Conservation (phyloP, 805 yeast genomes). For the Metschnikowia lachancei region DNA sequence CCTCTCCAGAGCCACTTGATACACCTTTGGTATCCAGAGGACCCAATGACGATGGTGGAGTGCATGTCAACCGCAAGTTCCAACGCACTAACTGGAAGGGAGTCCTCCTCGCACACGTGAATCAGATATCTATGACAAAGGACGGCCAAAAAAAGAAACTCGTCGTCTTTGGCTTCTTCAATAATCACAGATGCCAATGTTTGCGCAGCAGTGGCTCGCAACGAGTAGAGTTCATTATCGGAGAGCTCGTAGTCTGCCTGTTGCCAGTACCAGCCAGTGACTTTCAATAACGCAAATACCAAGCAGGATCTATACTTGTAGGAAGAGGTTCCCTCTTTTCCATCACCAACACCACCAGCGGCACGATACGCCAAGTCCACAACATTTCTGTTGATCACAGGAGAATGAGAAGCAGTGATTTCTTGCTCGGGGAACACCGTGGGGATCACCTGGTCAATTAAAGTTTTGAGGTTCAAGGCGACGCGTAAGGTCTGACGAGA, state of each 20-base stretch:
- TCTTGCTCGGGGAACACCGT: slow-evolving; percentile 51
- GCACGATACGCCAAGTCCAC: slow-evolving; percentile 63
- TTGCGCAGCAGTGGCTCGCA: slow-evolving; percentile 71
- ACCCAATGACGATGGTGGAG: slow-evolving; percentile 69
- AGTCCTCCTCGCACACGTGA: slow-evolving; percentile 58
- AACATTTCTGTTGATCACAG: slow-evolving; percentile 57
- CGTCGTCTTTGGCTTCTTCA: slow-evolving; percentile 57
- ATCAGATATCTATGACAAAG: slow-evolving; percentile 73
- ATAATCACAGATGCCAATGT: slow-evolving; percentile 67
- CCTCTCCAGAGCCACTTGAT: slow-evolving; percentile 92
- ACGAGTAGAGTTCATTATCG: slow-evolving; percentile 59
- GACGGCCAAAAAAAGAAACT: slow-evolving; percentile 68
- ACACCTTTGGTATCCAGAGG: slow-evolving; percentile 82
- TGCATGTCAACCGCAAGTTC: slow-evolving; percentile 88
- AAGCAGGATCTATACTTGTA: slow-evolving; percentile 65
- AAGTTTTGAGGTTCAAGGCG: slow-evolving; percentile 66
- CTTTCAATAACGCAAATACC: slow-evolving; percentile 68
- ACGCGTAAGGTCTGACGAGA: slow-evolving; percentile 68
- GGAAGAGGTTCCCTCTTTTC: slow-evolving; percentile 50
- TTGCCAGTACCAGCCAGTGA: slow-evolving; percentile 74
- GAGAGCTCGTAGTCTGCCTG: slow-evolving; percentile 59
- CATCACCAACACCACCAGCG: slow-evolving; percentile 76
- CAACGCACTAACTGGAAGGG: slow-evolving; percentile 67
- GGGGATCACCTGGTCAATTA: slow-evolving; percentile 72
- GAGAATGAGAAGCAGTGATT: slow-evolving; percentile 55